Evolutionary conservation across 192 early-diverging fungal species (phyloP), one percentile per base, ranked within the genome.

Genomic region (Chytriomyces sp.): DNA sequence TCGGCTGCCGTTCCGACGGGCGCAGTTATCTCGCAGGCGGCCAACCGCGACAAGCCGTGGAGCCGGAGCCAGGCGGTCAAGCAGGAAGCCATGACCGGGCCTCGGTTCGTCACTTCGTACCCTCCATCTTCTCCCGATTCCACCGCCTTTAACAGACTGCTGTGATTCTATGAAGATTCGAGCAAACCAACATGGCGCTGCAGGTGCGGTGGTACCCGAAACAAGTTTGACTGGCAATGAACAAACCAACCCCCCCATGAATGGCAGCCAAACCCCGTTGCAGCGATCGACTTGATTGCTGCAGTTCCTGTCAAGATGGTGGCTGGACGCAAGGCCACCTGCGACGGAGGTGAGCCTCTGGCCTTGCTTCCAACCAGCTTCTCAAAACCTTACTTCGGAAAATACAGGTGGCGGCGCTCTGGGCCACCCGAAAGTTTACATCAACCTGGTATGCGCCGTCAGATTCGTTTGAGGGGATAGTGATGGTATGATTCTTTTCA

Each of bases 361-460:
- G 19, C 32, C 3, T 37, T 28, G 17, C 22, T 41, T 19, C 8
- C 36, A 37, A 22, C 40, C 25, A 6, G 3, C 55, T 55, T 26
- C 10, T 40, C 65, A 36, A 69, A 7, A 33, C 28, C 33, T n/a
- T 52, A 52, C 34, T 73, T 75, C 49, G 53, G 12, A 31, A 33
- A 74, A 65, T 14, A 57, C 60, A 91, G 90, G 86, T 56, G 94
- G 90, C 54, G 96, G 94, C 67, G 77, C 93, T 40, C 83, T 98
- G 34, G 96, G 96, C 36, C 96, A 98, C 74, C 96, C 96, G 26
- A 91, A 91, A 74, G 92, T 98, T 28, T 98, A 91, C 82, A 92
- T 98, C 75, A 96, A 96, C 80, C 86, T 98, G 76, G 91, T 90
- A 83, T 44, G 31, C 28, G 19, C 8, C 22, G 4, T 25, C n/a